phyloP scores from a whole-genome alignment of 2,329 filamentous ascomycete species.

The Hysterium pulicare region DNA sequence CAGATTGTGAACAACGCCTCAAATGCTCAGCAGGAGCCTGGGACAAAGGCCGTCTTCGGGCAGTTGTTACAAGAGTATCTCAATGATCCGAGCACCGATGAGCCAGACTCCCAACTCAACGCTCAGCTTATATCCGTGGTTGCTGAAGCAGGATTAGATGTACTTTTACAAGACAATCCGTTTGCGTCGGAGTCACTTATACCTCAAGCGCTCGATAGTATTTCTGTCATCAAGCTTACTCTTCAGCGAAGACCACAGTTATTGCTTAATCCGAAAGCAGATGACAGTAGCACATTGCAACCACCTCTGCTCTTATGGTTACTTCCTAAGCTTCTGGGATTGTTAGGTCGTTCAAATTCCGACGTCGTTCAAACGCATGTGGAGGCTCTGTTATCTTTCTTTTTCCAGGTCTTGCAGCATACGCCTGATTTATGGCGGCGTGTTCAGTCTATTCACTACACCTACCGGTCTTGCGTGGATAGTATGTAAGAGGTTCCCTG shows the following conservation, averaged over 20 bases:
- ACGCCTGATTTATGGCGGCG: constrained; percentile 35
- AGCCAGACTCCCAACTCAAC: constrained; percentile 71
- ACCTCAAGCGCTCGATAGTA: constrained; percentile 64
- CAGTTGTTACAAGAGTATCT: constrained; percentile 66
- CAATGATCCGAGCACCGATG: constrained; percentile 46
- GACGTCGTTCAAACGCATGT: constrained; percentile 39
- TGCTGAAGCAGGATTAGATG: constrained; percentile 72
- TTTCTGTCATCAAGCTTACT: constrained; percentile 73
- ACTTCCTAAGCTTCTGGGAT: constrained; percentile 49
- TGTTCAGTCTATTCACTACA: constrained; percentile 28
- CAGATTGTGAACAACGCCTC: constrained; percentile 81
- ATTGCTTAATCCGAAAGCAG: constrained; percentile 41
- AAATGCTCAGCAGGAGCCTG: constrained; percentile 57
- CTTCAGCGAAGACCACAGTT: constrained; percentile 71
- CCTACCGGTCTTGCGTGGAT: constrained; percentile 41
- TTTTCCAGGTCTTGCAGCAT: constrained; percentile 34
- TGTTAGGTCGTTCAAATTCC: constrained; percentile 44
- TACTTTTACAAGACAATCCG: constrained; percentile 64
- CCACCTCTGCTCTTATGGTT: constrained; percentile 55
- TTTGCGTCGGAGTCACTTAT: constrained; percentile 60
- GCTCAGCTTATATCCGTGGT: constrained; percentile 84
- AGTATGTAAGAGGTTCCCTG: constrained; percentile 27
- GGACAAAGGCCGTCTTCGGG: constrained; percentile 71
- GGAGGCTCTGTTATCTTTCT: constrained; percentile 33
- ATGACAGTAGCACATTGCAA: constrained; percentile 26